Conservation (phyloP, 192 early-diverging fungal species). For the Rhizoclosmatium sp. region DNA sequence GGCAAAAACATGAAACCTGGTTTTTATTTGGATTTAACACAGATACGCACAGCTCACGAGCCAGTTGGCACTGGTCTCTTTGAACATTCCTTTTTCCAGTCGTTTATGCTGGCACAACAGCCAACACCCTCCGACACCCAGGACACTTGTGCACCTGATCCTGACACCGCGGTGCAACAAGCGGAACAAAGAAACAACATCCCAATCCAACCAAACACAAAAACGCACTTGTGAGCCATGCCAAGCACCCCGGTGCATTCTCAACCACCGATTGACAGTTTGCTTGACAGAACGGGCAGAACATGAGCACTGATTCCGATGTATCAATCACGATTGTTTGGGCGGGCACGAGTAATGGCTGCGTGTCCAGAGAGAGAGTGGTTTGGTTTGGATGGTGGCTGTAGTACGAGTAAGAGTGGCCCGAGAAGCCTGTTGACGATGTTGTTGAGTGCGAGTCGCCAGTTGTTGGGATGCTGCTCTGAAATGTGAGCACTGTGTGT, state of each 20-base stretch:
- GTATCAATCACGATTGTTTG: background rate
- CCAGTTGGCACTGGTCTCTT: too few relatives aligned
- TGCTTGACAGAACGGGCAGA: conserved; percentile 1
- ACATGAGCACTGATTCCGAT: background rate
- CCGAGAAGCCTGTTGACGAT: too few relatives aligned
- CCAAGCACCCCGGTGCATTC: conserved; percentile 5
- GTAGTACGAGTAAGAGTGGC: background rate
- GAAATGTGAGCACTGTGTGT: too few relatives aligned
- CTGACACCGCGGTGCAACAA: conserved; percentile 10
- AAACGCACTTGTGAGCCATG: background rate
- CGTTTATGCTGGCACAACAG: background rate
- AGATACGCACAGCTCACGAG: too few relatives aligned
- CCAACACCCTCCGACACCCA: background rate
- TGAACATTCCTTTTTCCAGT: background rate
- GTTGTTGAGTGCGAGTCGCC: too few relatives aligned
- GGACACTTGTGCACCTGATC: background rate
- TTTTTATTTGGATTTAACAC: too few relatives aligned
- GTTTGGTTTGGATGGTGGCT: background rate
- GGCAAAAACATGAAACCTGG: too few relatives aligned
- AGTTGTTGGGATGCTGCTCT: too few relatives aligned
- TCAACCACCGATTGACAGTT: background rate
- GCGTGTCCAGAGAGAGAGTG: background rate
- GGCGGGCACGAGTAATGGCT: background rate
- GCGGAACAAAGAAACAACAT: conserved; percentile 15
- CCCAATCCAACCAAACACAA: conserved; percentile 12